These are phyloP conservation scores for Coemansia asiatica DNA, from an alignment of 192 early-diverging fungal genomes.

Conservation along the genomic window DNA sequence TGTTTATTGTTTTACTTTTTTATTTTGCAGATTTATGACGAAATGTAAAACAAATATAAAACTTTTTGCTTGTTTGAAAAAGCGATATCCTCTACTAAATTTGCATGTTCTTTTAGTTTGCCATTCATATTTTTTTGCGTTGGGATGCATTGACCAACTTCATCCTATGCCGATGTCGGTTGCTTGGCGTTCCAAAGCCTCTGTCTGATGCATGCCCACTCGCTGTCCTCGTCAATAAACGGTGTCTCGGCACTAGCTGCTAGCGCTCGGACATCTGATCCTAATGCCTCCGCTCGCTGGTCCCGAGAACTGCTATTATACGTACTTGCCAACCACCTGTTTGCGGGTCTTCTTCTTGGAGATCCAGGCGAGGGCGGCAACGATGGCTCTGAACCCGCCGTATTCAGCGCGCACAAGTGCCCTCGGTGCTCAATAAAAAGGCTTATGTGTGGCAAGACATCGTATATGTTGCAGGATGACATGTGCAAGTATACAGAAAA, in stretches of 20 bases:
- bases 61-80: not conserved
- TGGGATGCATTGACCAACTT: not conserved
- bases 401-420: not conserved
- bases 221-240: not conserved
- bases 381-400: not conserved
- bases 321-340: not conserved
- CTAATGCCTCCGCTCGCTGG: not conserved
- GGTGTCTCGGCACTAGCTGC: not conserved
- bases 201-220: constrained; percentile 16
- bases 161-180: constrained; percentile 2
- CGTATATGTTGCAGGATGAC: constrained; percentile 18
- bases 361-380: not conserved
- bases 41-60: not conserved
- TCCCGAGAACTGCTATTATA: not conserved
- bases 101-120: not conserved
- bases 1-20: not conserved
- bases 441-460: constrained; percentile 18
- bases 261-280: not conserved
- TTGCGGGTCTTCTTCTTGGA: not conserved
- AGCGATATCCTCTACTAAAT: not conserved
- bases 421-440: constrained; percentile 9
- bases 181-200: constrained; percentile 22
- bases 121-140: not conserved
- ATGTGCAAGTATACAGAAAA: not conserved
- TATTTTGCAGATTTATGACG: not conserved